A percentile compares a stretch with the other conserved stretches of the same genome.
Evolutionary conservation across 2,329 filamentous ascomycete species (phyloP).

Genomic region (Colletotrichum eremochloae): DNA sequence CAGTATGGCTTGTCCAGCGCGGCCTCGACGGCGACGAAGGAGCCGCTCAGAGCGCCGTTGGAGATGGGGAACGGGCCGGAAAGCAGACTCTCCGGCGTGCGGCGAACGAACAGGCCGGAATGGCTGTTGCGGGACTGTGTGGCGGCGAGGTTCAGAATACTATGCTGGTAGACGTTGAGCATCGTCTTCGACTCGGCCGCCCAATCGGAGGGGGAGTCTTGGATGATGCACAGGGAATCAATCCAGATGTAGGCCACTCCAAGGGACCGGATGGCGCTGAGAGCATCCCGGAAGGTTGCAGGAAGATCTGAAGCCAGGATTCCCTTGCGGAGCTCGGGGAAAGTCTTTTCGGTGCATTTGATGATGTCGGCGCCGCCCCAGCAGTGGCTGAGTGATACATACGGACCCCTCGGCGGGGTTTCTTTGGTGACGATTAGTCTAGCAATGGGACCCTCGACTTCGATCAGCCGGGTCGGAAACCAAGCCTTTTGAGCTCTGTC

Average conservation of each 20-base stretch:
- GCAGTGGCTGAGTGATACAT: neutral
- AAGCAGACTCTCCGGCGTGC: neutral
- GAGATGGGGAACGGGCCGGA: neutral
- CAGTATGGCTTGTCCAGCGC: neutral
- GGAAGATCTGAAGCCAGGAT: neutral
- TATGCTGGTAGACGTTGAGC: conserved; percentile 1
- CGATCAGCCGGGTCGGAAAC: neutral
- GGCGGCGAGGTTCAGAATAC: neutral
- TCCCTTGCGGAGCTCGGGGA: neutral
- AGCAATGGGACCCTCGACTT: neutral
- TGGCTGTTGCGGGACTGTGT: neutral
- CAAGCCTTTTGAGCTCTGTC: neutral
- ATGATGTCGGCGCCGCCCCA: neutral
- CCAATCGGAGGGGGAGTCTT: conserved; percentile 2
- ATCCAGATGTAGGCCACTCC: conserved; percentile 29
- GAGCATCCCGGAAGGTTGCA: conserved; percentile 23
- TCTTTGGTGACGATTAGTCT: neutral
- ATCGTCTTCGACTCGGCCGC: neutral
- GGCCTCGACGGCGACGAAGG: conserved; percentile 1
- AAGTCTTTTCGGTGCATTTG: neutral
- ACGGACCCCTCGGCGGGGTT: neutral
- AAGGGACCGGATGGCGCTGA: conserved; percentile 4
- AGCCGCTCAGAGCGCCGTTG: neutral
- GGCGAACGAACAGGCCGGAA: neutral
- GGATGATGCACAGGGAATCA: conserved; percentile 19